Evolutionary conservation across 257 asterid species (phyloP), one percentile per base, ranked within the genome.

Genomic region (Salvia hispanica): DNA sequence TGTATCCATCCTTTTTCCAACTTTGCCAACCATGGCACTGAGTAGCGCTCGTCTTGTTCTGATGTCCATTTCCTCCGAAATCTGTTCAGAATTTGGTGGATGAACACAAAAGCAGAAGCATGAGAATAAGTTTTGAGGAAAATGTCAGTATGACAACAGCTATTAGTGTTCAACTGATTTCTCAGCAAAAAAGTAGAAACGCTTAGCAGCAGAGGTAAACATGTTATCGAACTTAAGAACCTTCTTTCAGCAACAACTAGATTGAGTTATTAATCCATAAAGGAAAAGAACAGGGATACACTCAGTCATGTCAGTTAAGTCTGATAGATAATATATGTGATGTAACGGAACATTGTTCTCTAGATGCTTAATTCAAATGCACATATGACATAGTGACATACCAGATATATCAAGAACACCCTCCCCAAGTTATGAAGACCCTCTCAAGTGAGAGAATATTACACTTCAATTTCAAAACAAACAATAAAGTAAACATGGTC

Each of bases 1-100:
- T 66, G 95, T 75, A 70, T 93, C 97, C 97, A 93, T 93, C 79
- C 99, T 88, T 78, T 93, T 93, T 34, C 96, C 99, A 72, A 85
- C 95, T 85, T 90, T 90, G 68, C 99, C 99, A 51, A 83, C 90
- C 96, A 93, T 87, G 56, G 97, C 96, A 81, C 89, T 85, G 45
- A 93, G 95, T 70, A 93, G 95, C 60, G 95, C 99, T 66, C 81
- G 83, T 78, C 97, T 88, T 62, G 95, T 85, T 80, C 99, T 84
- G 57, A 88, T 74, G 77, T 93, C 99, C 92, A 85, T 86, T 56
- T 82, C 95, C 81, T 90, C 99, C 47, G 97, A 83, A 66, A 93
- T 83, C 99, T 93, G 88, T 69, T 60, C 75, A 64, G 75, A 57
- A 80, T 72, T 61, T 18, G 66, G 73, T 68, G 50, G 69, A 74